Conservation (phyloP, 495 filamentous ascomycete species). For the Penicillium silybi region DNA sequence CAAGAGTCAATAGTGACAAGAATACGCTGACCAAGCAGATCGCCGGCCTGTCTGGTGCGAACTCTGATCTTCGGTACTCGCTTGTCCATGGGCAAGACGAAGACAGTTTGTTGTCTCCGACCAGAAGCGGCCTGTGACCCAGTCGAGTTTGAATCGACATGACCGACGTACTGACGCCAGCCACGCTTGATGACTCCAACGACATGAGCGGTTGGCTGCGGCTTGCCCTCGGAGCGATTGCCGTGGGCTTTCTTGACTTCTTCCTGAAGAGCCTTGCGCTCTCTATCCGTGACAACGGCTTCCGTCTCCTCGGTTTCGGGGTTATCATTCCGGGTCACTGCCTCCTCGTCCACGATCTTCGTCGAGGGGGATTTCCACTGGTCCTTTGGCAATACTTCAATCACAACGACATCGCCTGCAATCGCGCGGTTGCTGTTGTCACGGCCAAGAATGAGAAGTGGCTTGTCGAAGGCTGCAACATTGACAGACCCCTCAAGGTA, state of each 20-base stretch:
- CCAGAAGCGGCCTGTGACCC: slow-evolving; percentile 65
- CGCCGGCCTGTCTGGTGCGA: slow-evolving; percentile 81
- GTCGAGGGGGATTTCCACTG: slow-evolving; percentile 96
- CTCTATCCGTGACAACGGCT: slow-evolving; percentile 75
- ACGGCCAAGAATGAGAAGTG: slow-evolving; percentile 83
- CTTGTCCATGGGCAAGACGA: slow-evolving; percentile 96
- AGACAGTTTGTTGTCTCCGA: slow-evolving; percentile 83
- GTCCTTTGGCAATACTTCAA: slow-evolving; percentile 86
- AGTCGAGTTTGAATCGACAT: slow-evolving; percentile 83
- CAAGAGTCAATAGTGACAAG: slow-evolving; percentile 95
- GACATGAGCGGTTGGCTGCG: slow-evolving; percentile 88
- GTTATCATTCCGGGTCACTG: slow-evolving; percentile 88
- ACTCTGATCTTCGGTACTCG: slow-evolving; percentile 92
- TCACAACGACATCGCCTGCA: slow-evolving; percentile 84
- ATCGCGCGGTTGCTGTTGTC: slow-evolving; percentile 96
- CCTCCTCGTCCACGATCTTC: slow-evolving; percentile 93
- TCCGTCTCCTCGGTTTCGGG: slow-evolving; percentile 74
- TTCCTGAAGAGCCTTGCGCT: slow-evolving; percentile 80
- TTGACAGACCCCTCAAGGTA: slow-evolving; percentile 90
- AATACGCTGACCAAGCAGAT: slow-evolving; percentile 85
- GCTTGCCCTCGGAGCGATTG: slow-evolving; percentile 68
- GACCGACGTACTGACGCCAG: slow-evolving; percentile 96
- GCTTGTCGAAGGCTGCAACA: slow-evolving; percentile 83
- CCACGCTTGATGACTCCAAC: slow-evolving; percentile 92
- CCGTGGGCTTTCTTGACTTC: slow-evolving; percentile 84